A percentile compares a stretch with the other conserved stretches of the same genome.
Evolutionary conservation across 2,329 filamentous ascomycete species (phyloP).

Genomic region (Emergomyces orientalis): DNA sequence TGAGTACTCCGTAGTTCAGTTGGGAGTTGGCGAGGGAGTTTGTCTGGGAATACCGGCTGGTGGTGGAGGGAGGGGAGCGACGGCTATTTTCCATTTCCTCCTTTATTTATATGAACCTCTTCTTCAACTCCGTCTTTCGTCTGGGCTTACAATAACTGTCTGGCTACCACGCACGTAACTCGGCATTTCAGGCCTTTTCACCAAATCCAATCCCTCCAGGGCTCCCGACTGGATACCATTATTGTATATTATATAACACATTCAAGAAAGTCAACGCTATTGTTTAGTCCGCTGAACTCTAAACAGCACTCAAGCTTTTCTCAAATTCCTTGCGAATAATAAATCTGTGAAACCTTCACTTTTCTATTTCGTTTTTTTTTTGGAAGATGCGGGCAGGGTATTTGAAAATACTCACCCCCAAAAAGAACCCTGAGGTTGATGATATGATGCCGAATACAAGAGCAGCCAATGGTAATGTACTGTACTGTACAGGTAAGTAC

Average conservation of each 20-base stretch:
- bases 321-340: background rate
- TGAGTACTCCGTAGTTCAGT: background rate
- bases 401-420: too few relatives aligned
- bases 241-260: background rate
- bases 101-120: background rate
- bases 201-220: too few relatives aligned
- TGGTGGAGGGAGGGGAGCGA: background rate
- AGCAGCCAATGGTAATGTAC: background rate
- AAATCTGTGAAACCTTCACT: background rate
- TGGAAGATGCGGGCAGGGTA: background rate
- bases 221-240: too few relatives aligned
- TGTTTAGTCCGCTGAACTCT: background rate
- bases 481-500: background rate
- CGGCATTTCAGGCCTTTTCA: too few relatives aligned
- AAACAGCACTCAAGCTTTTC: background rate
- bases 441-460: background rate
- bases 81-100: background rate
- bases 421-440: background rate
- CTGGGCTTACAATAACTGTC: background rate
- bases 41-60: background rate
- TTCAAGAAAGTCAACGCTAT: background rate
- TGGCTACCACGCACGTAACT: too few relatives aligned
- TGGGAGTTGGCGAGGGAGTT: background rate
- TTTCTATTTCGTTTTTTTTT: too few relatives aligned
- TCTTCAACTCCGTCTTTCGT: background rate